These are phyloP conservation scores for Podospora anserina DNA, from an alignment of 495 filamentous ascomycete species.

Conservation along the genomic window DNA sequence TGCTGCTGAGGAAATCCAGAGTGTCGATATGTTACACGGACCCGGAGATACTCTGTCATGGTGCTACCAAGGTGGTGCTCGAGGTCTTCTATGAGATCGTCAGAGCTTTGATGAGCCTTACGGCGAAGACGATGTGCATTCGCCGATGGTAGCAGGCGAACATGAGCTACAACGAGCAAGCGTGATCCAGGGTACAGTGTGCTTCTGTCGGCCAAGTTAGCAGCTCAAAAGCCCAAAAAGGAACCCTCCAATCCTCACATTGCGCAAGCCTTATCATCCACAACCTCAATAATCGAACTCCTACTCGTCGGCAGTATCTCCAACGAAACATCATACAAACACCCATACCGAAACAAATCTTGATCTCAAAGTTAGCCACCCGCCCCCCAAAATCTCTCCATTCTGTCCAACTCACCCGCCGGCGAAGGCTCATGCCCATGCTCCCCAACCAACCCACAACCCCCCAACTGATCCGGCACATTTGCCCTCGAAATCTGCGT, in stretches of 20 bases:
- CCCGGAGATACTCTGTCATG: slow-evolving; percentile 41
- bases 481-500: slow-evolving; percentile 33
- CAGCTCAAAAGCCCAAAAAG: neutral
- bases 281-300: slow-evolving; percentile 36
- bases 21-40: slow-evolving; percentile 47
- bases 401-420: neutral
- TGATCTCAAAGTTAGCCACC: slow-evolving; percentile 16
- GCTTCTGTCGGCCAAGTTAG: slow-evolving; percentile 14
- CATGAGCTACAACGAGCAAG: slow-evolving; percentile 39
- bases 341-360: slow-evolving; percentile 38
- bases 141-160: slow-evolving; percentile 26
- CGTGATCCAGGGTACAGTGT: slow-evolving; percentile 38
- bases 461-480: slow-evolving; percentile 15
- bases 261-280: slow-evolving; percentile 30
- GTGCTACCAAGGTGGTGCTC: slow-evolving; percentile 46
- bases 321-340: slow-evolving; percentile 41
- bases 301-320: slow-evolving; percentile 34
- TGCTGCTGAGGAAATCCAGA: slow-evolving; percentile 43
- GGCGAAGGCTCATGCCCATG: neutral
- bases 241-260: slow-evolving; percentile 22
- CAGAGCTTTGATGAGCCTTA: slow-evolving; percentile 37
- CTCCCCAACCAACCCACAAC: slow-evolving; percentile 2
- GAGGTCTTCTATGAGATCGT: slow-evolving; percentile 50
- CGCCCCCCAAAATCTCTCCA: neutral
- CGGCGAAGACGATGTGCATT: slow-evolving; percentile 11